Percentiles rank a stretch among this genome's conserved stretches.
These are phyloP conservation scores for Ilex asprella DNA, from an alignment of 257 asterid genomes.

Conservation along the genomic window DNA sequence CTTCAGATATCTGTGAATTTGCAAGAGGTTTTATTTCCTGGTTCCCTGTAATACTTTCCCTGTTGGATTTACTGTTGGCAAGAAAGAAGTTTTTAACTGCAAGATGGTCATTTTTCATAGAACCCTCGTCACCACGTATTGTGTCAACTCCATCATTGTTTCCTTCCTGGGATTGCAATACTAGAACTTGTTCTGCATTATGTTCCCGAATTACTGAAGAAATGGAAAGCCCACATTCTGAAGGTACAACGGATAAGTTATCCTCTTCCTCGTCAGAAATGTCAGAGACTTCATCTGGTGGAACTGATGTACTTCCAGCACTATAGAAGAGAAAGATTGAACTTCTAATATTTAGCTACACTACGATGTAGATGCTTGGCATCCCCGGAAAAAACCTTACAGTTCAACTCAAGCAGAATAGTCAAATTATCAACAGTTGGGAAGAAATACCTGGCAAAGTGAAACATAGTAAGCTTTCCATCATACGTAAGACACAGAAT, in stretches of 20 bases:
- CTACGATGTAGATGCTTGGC: not conserved
- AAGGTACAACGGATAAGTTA: slow-evolving; percentile 18
- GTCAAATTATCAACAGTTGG: slow-evolving; percentile 8
- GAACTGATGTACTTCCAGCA: slow-evolving; percentile 40
- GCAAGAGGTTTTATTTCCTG: not conserved
- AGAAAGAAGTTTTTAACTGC: not conserved
- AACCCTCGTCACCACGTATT: slow-evolving; percentile 21
- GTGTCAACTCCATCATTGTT: slow-evolving; percentile 20
- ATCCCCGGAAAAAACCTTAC: slow-evolving; percentile 8
- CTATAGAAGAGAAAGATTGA: slow-evolving; percentile 33
- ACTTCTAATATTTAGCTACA: slow-evolving; percentile 11
- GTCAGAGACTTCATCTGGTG: slow-evolving; percentile 24
- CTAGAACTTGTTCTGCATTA: slow-evolving; percentile 17
- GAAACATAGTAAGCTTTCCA: slow-evolving; percentile 75
- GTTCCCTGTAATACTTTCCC: not conserved
- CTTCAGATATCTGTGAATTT: too few relatives aligned
- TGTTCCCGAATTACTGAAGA: slow-evolving; percentile 26
- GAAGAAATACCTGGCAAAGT: slow-evolving; percentile 68
- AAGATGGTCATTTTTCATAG: slow-evolving; percentile 16
- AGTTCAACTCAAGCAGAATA: not conserved
- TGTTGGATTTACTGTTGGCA: not conserved
- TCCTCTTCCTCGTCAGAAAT: slow-evolving; percentile 43
- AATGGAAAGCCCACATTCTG: slow-evolving; percentile 24
- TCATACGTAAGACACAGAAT: slow-evolving; percentile 70
- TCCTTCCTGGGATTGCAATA: slow-evolving; percentile 19